Conservation (phyloP, 495 filamentous ascomycete genomes). For the Diplogelasinospora grovesii region DNA sequence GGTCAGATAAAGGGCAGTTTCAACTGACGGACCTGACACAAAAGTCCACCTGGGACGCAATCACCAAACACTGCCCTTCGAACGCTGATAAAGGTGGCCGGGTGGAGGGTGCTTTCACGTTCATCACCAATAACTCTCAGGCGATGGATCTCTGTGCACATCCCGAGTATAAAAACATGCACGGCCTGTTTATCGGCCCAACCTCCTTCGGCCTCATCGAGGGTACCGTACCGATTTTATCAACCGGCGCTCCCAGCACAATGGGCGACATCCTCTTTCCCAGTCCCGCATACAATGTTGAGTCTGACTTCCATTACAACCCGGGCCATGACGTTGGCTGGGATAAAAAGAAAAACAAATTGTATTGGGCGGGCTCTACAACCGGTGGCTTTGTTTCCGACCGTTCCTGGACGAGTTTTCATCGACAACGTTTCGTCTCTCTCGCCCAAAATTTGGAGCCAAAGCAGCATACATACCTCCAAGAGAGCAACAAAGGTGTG, state of each 20-base stretch:
- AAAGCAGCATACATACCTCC: no score
- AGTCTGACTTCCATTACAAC: conserved; percentile 29
- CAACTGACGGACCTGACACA: conserved; percentile 5
- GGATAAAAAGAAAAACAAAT: no score
- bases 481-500: no score
- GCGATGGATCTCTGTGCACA: conserved; percentile 22
- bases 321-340: conserved; percentile 26
- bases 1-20: neutral
- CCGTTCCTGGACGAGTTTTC: no score
- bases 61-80: conserved; percentile 17
- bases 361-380: no score
- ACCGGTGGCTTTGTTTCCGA: no score
- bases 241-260: conserved; percentile 27
- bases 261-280: conserved; percentile 37
- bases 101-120: neutral
- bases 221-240: conserved; percentile 31
- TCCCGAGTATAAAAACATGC: conserved; percentile 18
- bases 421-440: no score
- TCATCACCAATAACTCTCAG: conserved; percentile 14
- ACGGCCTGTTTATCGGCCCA: conserved; percentile 25
- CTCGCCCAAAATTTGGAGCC: no score
- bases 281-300: conserved; percentile 23
- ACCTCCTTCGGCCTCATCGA: conserved; percentile 20
- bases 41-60: conserved; percentile 9
- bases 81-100: no score